Conservation (phyloP, 768 basidiomycete genomes). For the Multifurca ochricompacta region DNA sequence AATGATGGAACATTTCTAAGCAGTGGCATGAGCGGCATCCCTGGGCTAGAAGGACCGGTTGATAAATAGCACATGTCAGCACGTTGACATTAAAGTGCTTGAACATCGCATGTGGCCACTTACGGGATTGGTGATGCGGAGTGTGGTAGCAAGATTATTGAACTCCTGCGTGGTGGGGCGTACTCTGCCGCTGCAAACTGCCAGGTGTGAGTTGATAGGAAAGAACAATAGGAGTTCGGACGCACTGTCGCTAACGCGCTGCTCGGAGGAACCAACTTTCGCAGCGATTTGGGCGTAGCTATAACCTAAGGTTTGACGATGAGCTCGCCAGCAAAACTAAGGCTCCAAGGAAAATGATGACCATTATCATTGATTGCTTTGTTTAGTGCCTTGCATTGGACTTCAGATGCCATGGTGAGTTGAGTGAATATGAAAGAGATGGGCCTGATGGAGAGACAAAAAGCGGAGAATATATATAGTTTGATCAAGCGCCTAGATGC, state of each 20-base stretch:
- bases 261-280: constrained; percentile 34
- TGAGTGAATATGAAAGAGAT: constrained; percentile 1
- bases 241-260: constrained; percentile 48
- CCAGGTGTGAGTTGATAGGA: not conserved
- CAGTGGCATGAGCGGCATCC: constrained; percentile 27
- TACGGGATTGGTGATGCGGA: constrained; percentile 36
- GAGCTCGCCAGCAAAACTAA: not conserved
- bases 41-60: constrained; percentile 23
- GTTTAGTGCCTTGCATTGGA: constrained; percentile 51
- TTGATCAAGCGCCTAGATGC: too few relatives aligned
- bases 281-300: constrained; percentile 43
- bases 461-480: not conserved
- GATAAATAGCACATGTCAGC: not conserved
- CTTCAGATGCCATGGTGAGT: constrained; percentile 39
- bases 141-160: constrained; percentile 35
- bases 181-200: constrained; percentile 41
- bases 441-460: too few relatives aligned
- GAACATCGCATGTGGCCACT: constrained; percentile 10
- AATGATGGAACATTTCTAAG: not conserved
- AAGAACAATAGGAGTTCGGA: not conserved
- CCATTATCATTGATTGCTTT: constrained; percentile 44
- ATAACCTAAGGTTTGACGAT: constrained; percentile 31
- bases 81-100: not conserved
- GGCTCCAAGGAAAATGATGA: constrained; percentile 21
- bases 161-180: constrained; percentile 45